phyloP scores from a whole-genome alignment of 192 early-diverging fungal species.

The Haplosporangium gracile region DNA sequence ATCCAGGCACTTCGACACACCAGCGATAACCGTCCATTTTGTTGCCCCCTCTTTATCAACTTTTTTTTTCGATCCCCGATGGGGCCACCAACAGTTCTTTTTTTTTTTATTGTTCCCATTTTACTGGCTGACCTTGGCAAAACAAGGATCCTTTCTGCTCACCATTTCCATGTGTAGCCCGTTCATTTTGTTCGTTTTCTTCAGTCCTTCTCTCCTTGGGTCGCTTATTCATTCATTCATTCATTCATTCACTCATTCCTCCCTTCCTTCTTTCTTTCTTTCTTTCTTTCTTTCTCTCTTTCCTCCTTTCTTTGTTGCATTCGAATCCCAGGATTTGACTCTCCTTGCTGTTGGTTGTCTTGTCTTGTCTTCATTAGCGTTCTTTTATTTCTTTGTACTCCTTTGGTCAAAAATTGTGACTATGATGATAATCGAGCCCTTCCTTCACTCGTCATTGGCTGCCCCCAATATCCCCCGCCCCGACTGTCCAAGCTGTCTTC shows the following conservation, averaged over 20 bases:
- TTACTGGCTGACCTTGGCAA: neutral
- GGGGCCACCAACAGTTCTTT: neutral
- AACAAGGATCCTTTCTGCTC: neutral
- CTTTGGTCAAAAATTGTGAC: neutral
- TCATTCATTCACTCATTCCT: too few species aligned
- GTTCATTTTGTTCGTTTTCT: slow-evolving; percentile 2
- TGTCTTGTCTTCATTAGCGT: neutral
- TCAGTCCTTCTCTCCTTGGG: neutral
- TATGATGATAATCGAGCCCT: neutral
- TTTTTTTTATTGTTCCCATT: neutral
- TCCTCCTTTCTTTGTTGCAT: neutral
- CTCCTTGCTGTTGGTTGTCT: neutral
- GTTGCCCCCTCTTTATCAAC: neutral
- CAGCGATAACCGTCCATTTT: neutral
- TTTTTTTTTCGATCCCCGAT: slow-evolving; percentile 16
- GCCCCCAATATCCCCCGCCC: neutral
- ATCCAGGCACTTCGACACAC: neutral
- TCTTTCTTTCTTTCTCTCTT: neutral
- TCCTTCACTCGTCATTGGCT: slow-evolving; percentile 4
- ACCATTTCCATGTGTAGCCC: neutral
- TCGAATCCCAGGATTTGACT: neutral
- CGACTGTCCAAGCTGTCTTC: slow-evolving; percentile 1
- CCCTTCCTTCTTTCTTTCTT: neutral
- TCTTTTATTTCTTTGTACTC: slow-evolving; percentile 12
- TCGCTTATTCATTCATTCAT: too few species aligned